These are phyloP conservation scores for Kwoniella shandongensis DNA, from an alignment of 768 basidiomycete genomes.

Conservation along the genomic window DNA sequence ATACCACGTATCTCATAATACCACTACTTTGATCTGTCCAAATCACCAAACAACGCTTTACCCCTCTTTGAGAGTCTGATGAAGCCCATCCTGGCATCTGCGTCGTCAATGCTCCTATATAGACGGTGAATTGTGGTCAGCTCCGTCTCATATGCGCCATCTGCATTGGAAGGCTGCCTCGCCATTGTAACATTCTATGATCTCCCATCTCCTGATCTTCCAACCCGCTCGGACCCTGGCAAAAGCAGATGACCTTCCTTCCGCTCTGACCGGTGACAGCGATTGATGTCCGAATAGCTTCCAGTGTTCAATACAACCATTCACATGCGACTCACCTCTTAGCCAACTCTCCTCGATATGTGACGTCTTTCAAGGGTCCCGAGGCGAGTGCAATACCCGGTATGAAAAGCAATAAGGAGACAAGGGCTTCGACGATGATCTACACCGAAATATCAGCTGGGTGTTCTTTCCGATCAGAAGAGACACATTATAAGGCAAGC, in stretches of 20 bases:
- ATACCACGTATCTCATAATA: constrained; percentile 1
- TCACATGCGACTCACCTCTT: constrained; percentile 33
- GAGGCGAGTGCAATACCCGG: constrained; percentile 41
- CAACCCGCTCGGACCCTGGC: too few relatives aligned
- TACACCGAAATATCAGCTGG: constrained; percentile 11
- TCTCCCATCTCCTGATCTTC: background rate
- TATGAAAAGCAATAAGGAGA: constrained; percentile 45
- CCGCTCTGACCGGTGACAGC: background rate
- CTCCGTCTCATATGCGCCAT: too few relatives aligned
- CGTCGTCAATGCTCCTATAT: constrained; percentile 36
- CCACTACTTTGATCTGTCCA: background rate
- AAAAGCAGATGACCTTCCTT: background rate
- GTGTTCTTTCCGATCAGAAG: background rate
- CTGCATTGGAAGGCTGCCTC: too few relatives aligned
- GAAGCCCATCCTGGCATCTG: constrained; percentile 44
- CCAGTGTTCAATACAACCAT: too few relatives aligned
- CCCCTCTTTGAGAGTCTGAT: constrained; percentile 29
- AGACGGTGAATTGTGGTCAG: too few relatives aligned
- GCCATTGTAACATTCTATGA: background rate
- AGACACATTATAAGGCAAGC: background rate
- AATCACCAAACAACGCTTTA: constrained; percentile 35
- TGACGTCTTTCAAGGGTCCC: constrained; percentile 43
- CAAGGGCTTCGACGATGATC: constrained; percentile 47
- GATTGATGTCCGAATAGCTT: too few relatives aligned
- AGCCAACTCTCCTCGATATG: constrained; percentile 49